phyloP scores from a whole-genome alignment of 1,284 basidiomycete species.

The Rhodotorula sp. region DNA sequence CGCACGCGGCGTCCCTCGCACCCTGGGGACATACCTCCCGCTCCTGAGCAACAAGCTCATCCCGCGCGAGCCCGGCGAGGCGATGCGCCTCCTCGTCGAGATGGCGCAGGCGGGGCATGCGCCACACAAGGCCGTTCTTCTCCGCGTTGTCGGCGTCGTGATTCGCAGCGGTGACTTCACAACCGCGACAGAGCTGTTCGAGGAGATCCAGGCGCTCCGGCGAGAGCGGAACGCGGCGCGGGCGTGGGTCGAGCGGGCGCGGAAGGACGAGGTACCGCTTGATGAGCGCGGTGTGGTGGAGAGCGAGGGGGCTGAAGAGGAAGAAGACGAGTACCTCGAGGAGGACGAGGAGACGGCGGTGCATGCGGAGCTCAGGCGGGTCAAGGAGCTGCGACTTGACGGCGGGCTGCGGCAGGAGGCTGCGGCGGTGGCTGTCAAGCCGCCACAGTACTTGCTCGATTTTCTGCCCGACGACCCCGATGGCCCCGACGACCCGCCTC shows the following conservation, averaged over 20 bases:
- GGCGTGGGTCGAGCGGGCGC: background rate
- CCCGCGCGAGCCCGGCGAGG: constrained; percentile 12
- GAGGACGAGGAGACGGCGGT: background rate
- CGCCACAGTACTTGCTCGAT: background rate
- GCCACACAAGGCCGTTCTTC: constrained; percentile 13
- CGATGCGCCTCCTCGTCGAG: constrained; percentile 12
- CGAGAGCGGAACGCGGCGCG: background rate
- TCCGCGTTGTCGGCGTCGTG: constrained; percentile 16
- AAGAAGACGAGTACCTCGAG: background rate
- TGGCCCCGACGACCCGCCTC: background rate
- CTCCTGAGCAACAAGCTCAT: constrained; percentile 27
- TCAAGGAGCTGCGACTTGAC: background rate
- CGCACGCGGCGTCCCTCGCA: background rate
- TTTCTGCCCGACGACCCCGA: background rate
- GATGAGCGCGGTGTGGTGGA: background rate
- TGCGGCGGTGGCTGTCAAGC: background rate
- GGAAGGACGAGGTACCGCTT: background rate
- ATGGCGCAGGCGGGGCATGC: constrained; percentile 7
- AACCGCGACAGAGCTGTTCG: background rate
- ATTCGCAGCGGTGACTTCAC: background rate
- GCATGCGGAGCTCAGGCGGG: background rate
- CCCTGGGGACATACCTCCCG: constrained; percentile 16
- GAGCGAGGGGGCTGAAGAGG: no score
- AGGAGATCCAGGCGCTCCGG: background rate
- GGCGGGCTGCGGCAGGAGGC: background rate